These are phyloP conservation scores for Tetrapyrgos nigripes DNA, from an alignment of 1,284 basidiomycete species.

Conservation along the genomic window DNA sequence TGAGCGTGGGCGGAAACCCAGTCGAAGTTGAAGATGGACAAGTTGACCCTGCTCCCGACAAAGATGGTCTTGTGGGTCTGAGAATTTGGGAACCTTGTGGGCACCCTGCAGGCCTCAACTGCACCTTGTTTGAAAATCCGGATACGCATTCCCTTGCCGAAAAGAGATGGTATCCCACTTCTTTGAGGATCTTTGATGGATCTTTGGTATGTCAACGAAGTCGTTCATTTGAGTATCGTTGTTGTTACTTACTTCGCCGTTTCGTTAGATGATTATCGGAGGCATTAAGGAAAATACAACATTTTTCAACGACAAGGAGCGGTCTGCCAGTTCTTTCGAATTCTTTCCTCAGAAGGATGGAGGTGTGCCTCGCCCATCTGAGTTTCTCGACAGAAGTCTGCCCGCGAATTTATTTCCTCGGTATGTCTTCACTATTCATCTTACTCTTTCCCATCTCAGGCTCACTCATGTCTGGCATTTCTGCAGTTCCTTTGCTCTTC, in stretches of 20 bases:
- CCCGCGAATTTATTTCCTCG: slow-evolving; percentile 51
- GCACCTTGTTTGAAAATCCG: slow-evolving; percentile 45
- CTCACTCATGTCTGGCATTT: neutral
- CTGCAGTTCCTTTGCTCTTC: slow-evolving; percentile 15
- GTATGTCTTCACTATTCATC: slow-evolving; percentile 11
- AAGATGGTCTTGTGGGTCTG: slow-evolving; percentile 40
- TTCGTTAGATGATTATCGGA: slow-evolving; percentile 44
- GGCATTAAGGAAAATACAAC: slow-evolving; percentile 42
- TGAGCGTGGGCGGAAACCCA: too few relatives aligned
- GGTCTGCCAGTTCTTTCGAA: slow-evolving; percentile 19
- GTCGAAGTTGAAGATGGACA: too few relatives aligned
- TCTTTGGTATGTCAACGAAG: slow-evolving; percentile 24
- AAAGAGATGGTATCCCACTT: slow-evolving; percentile 52
- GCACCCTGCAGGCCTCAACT: slow-evolving; percentile 36
- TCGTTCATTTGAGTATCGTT: too few relatives aligned
- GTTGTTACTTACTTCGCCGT: slow-evolving; percentile 3
- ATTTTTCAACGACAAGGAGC: slow-evolving; percentile 27
- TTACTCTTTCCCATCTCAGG: neutral
- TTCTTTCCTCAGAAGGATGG: slow-evolving; percentile 19
- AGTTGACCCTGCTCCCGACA: slow-evolving; percentile 22
- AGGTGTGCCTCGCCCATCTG: slow-evolving; percentile 8
- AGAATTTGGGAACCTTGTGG: slow-evolving; percentile 48
- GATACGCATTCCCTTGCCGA: slow-evolving; percentile 42
- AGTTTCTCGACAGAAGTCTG: slow-evolving; percentile 37
- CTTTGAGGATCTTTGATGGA: slow-evolving; percentile 49